These are phyloP conservation scores for Claviceps sp. DNA, from an alignment of 2,329 filamentous ascomycete genomes.

Conservation along the genomic window DNA sequence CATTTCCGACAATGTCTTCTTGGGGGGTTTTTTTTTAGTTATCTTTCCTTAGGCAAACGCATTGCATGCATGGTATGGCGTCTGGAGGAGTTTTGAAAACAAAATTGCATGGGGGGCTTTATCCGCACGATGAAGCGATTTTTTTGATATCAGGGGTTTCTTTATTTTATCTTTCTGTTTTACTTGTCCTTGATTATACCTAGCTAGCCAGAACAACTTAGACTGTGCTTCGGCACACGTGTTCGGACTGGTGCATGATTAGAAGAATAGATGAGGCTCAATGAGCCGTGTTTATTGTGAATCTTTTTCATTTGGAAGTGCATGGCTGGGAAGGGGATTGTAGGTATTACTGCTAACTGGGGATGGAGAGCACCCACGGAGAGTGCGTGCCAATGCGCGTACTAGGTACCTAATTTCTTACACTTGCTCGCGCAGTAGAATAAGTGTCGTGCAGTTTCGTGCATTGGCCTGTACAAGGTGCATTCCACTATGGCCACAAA, in stretches of 20 bases:
- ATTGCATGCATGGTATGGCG: slow-evolving; percentile 3
- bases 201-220: background rate
- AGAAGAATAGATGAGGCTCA: slow-evolving; percentile 3
- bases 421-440: too few relatives aligned
- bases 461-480: too few relatives aligned
- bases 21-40: background rate
- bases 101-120: background rate
- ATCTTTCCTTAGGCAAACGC: background rate
- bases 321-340: background rate
- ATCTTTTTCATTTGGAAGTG: background rate
- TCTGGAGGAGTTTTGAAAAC: background rate
- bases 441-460: too few relatives aligned
- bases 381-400: too few relatives aligned
- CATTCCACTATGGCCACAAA: too few relatives aligned
- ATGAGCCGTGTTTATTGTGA: background rate
- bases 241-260: slow-evolving; percentile 1
- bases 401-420: too few relatives aligned
- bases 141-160: background rate
- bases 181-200: slow-evolving; percentile 1
- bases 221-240: background rate
- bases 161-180: background rate
- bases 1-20: background rate
- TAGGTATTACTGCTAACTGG: too few relatives aligned
- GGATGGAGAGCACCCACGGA: too few relatives aligned
- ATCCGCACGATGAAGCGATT: background rate